Evolutionary conservation across 305 asterid species (phyloP), one percentile per base, ranked within the genome.

Genomic region (Fraxinus ornus): DNA sequence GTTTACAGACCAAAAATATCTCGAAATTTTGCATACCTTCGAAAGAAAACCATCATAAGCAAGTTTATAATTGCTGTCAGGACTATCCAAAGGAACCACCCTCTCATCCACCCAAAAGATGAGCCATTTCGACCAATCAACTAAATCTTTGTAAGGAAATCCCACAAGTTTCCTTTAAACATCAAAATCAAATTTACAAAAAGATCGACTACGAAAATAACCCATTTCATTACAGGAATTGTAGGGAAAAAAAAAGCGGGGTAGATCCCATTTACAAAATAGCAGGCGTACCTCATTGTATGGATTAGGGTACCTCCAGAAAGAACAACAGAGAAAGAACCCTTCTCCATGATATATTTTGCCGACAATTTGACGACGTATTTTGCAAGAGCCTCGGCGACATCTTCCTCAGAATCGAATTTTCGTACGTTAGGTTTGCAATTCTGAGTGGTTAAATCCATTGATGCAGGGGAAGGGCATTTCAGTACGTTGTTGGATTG

Each of bases 101-200:
- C 98, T 86, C 87, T 94, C 98, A 55, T 94, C 98, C 84, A 92
- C 90, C 97, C 97, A 93, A 85, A 93, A 94, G 17, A 94, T 87
- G 78, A 87, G 84, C 98, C 98, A 94, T 79, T 92, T 93, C 75
- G 96, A 86, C 97, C 97, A 94, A 84, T 94, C 94, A 68, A 94
- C 90, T 1, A 86, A 77, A 2, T 87, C 91, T 81, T 79, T 83
- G 36, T 91, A 92, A 0, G 94, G 97, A n/a, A 90, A 81, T 80
- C 87, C 90, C 33, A 90, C 85, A 60, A 94, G 79, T 84, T 91
- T 92, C 93, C 98, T 94, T 66, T 7, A 21, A 64, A 6, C 28
- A 24, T 24, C 72, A 7, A 24, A 66, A 26, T 60, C 30, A 60
- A 60, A 60, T 60, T 17, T 55, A 4, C 24, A 55, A 55, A 55